A percentile compares a stretch with the other conserved stretches of the same genome.
Evolutionary conservation across 2,329 filamentous ascomycete species (phyloP).

Genomic region (Hymenoscyphus repandus): DNA sequence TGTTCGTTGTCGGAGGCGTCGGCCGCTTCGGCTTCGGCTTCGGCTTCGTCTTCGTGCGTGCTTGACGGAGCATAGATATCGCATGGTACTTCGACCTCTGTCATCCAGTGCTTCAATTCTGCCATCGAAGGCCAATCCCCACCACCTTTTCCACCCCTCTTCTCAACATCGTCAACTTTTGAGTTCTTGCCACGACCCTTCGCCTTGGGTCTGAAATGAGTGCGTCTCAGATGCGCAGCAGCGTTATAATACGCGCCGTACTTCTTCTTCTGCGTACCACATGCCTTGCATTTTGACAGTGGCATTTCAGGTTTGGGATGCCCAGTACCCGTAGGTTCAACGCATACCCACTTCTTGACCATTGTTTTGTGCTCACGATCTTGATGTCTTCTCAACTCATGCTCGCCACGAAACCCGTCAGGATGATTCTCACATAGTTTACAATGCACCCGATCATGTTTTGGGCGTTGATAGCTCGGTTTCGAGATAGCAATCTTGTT

Average conservation of each 20-base stretch:
- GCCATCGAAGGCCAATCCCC: conserved; percentile 49
- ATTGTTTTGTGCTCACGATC: conserved; percentile 57
- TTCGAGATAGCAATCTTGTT: conserved; percentile 30
- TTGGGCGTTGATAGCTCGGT: conserved; percentile 31
- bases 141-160: conserved; percentile 47
- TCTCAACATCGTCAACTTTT: conserved; percentile 34
- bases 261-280: conserved; percentile 77
- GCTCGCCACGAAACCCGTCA: conserved; percentile 84
- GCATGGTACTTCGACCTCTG: conserved; percentile 35
- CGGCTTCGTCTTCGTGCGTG: no score
- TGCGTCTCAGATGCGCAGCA: conserved; percentile 72
- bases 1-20: no score
- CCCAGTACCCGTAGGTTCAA: conserved; percentile 45
- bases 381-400: conserved; percentile 70
- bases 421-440: conserved; percentile 74
- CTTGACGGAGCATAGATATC: no score
- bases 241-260: conserved; percentile 91
- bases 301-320: conserved; percentile 53
- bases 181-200: conserved; percentile 35
- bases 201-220: conserved; percentile 69
- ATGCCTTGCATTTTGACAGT: conserved; percentile 63
- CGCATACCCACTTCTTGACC: conserved; percentile 54
- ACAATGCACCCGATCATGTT: conserved; percentile 44
- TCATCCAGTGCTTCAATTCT: conserved; percentile 53
- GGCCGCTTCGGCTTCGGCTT: no score